Conservation (phyloP, 768 basidiomycete species). For the Clitopilus passeckerianus region DNA sequence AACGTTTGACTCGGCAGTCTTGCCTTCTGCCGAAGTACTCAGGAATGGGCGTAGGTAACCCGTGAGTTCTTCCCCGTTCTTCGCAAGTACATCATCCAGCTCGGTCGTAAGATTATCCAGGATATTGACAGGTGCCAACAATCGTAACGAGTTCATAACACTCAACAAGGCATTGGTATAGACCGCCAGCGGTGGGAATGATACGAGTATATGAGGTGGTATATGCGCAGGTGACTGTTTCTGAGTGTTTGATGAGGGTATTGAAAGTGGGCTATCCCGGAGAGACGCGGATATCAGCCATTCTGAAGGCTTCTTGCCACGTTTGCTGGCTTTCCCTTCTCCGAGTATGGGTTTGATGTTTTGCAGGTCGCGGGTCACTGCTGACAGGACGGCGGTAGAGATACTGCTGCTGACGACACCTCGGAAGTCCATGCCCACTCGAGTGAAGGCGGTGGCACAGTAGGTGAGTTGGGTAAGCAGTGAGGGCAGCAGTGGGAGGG, state of each 20-base stretch:
- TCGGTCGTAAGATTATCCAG: conserved; percentile 38
- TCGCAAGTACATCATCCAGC: conserved; percentile 49
- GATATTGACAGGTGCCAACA: conserved; percentile 70
- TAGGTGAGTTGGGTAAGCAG: conserved; percentile 92
- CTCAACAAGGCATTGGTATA: conserved; percentile 69
- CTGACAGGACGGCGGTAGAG: conserved; percentile 52
- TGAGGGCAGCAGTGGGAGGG: conserved; percentile 67
- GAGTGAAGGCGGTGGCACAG: conserved; percentile 85
- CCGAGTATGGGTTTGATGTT: conserved; percentile 4
- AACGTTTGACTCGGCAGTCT: conserved; percentile 12
- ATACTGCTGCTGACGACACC: conserved; percentile 62
- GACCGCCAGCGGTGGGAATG: conserved; percentile 72
- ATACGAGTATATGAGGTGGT: conserved; percentile 66
- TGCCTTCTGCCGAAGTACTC: neutral
- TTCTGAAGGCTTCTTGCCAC: conserved; percentile 31
- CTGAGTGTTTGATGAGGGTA: conserved; percentile 17
- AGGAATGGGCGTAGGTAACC: conserved; percentile 30
- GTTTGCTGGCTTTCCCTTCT: conserved; percentile 3
- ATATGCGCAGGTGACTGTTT: conserved; percentile 43
- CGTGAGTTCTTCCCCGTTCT: conserved; percentile 40
- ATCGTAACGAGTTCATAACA: conserved; percentile 74
- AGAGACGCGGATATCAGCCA: conserved; percentile 42
- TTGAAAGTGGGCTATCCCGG: conserved; percentile 17
- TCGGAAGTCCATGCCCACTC: conserved; percentile 91
- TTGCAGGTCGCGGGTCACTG: conserved; percentile 48